Evolutionary conservation across 176 grass and related monocot species (phyloP).

Genomic region (Microstegium vimineum): DNA sequence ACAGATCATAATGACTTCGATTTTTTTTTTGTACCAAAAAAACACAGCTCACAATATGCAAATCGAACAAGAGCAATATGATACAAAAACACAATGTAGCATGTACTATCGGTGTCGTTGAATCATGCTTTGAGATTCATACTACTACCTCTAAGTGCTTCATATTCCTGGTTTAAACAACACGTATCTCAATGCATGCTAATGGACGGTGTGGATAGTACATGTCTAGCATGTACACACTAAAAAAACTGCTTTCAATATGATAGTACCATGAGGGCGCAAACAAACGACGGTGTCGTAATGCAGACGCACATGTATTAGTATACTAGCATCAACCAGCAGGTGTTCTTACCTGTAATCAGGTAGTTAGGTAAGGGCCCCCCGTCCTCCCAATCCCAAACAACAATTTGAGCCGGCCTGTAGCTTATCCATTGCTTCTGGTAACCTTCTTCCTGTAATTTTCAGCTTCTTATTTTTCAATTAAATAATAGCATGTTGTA

Average conservation of each 20-base stretch:
- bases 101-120: too few species aligned
- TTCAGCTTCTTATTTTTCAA: not conserved
- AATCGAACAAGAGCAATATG: not conserved
- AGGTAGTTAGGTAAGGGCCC: not conserved
- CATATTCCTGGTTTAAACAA: too few species aligned
- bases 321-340: not conserved
- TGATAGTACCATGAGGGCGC: not conserved
- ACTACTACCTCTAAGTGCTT: too few species aligned
- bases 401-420: not conserved
- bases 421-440: constrained; percentile 40
- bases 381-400: not conserved
- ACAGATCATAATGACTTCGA: not conserved
- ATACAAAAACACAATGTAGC: too few species aligned
- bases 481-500: not conserved
- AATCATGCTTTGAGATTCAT: too few species aligned
- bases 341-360: constrained; percentile 15
- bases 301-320: not conserved
- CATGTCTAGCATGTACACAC: too few species aligned
- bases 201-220: too few species aligned
- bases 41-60: not conserved
- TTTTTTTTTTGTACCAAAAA: not conserved
- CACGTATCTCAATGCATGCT: too few species aligned
- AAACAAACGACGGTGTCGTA: constrained; percentile 2
- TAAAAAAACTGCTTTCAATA: too few species aligned
- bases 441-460: constrained; percentile 23